Evolutionary conservation across 1,284 basidiomycete species (phyloP).

Genomic region (Heterobasidion occidentale): DNA sequence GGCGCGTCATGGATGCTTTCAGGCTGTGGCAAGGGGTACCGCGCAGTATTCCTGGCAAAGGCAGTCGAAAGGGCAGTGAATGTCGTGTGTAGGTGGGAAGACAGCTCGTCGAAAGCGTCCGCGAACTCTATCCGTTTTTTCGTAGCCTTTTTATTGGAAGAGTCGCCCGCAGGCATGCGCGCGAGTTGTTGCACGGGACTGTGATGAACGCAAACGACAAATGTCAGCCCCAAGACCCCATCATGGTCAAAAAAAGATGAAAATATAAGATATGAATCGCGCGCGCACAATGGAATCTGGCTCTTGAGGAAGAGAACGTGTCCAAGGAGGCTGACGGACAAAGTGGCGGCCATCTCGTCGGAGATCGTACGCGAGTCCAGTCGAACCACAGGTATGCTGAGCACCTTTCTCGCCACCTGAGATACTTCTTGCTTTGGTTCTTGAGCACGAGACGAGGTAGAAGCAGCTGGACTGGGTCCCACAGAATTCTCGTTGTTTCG

Average conservation of each 20-base stretch:
- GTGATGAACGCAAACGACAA: background rate
- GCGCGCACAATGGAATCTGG: conserved; percentile 66
- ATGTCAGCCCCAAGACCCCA: background rate
- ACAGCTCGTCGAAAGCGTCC: conserved; percentile 57
- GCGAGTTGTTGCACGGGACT: conserved; percentile 60
- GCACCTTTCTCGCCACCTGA: background rate
- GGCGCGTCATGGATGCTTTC: background rate
- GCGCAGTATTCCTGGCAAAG: conserved; percentile 26
- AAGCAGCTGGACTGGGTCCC: background rate
- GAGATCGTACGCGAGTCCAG: conserved; percentile 26
- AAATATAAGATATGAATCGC: background rate
- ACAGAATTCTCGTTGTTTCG: background rate
- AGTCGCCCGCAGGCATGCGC: conserved; percentile 32
- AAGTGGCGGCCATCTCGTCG: conserved; percentile 48
- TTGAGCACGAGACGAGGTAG: background rate
- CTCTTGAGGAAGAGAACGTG: conserved; percentile 69
- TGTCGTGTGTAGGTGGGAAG: conserved; percentile 64
- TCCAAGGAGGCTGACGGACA: conserved; percentile 51
- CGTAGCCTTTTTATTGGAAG: conserved; percentile 36
- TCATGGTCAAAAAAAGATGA: background rate
- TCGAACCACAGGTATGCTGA: background rate
- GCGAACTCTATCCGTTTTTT: conserved; percentile 57
- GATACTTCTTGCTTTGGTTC: background rate
- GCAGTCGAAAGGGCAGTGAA: conserved; percentile 64
- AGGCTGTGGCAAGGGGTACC: background rate